Evolutionary conservation across 805 yeast species (phyloP).

Genomic region (Wickerhamiella dianesei): DNA sequence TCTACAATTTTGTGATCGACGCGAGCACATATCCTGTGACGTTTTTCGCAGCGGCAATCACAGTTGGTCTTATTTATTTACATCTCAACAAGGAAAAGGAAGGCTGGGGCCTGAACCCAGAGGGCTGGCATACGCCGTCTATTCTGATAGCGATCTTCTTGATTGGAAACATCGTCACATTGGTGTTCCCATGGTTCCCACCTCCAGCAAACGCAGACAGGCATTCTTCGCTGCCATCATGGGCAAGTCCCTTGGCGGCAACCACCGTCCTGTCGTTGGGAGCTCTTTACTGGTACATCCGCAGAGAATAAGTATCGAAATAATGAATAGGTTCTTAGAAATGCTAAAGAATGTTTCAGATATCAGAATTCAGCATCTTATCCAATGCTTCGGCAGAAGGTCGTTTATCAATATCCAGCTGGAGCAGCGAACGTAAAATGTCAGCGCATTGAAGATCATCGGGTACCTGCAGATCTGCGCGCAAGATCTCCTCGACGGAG

Average conservation of each 20-base stretch:
- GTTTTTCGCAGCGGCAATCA: constrained; percentile 39
- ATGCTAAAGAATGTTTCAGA: not conserved
- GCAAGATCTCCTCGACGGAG: constrained; percentile 90
- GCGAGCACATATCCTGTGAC: constrained; percentile 52
- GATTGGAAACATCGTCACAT: constrained; percentile 35
- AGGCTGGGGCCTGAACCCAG: constrained; percentile 28
- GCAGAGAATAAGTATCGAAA: too few species aligned
- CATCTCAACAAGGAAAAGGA: constrained; percentile 30
- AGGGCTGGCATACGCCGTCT: constrained; percentile 4
- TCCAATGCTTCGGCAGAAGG: not conserved
- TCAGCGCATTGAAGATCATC: not conserved
- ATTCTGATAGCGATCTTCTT: constrained; percentile 29
- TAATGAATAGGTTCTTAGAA: too few species aligned
- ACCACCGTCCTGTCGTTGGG: constrained; percentile 34
- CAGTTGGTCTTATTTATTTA: constrained; percentile 41
- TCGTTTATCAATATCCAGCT: not conserved
- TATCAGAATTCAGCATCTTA: not conserved
- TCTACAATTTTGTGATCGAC: constrained; percentile 50
- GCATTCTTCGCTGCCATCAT: constrained; percentile 33
- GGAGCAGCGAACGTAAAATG: not conserved
- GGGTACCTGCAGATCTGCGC: constrained; percentile 44
- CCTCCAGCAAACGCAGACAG: constrained; percentile 30
- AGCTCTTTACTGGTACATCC: constrained; percentile 27
- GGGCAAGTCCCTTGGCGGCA: constrained; percentile 45
- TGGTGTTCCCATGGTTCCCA: constrained; percentile 43